Conservation (phyloP, 2,329 filamentous ascomycete species). For the Hypoxylon sp. region DNA sequence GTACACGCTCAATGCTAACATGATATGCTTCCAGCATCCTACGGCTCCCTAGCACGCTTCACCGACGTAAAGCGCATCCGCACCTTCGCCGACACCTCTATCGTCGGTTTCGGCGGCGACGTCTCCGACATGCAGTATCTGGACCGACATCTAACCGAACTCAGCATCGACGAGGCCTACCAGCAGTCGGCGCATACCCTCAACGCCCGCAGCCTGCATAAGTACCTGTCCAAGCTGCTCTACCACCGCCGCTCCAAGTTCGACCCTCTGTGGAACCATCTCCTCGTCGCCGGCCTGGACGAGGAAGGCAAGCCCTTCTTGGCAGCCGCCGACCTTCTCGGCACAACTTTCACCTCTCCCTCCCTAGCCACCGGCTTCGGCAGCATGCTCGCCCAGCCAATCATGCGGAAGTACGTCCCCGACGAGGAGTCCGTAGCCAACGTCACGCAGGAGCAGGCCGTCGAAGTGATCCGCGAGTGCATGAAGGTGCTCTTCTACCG, state of each 20-base stretch:
- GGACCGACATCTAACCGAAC: slow-evolving; percentile 87
- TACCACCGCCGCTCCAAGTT: slow-evolving; percentile 96
- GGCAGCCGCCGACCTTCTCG: slow-evolving; percentile 89
- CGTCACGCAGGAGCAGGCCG: slow-evolving; percentile 81
- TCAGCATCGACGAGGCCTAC: slow-evolving; percentile 93
- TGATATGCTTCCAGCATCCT: slow-evolving; percentile 77
- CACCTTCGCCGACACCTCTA: slow-evolving; percentile 83
- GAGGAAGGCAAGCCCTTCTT: slow-evolving; percentile 86
- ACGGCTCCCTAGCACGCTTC: slow-evolving; percentile 96
- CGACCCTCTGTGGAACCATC: slow-evolving; percentile 96
- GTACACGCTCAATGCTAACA: slow-evolving; percentile 1
- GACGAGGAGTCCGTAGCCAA: slow-evolving; percentile 83
- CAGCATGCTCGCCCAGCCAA: slow-evolving; percentile 90
- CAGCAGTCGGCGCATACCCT: slow-evolving; percentile 68
- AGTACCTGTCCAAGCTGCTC: slow-evolving; percentile 94
- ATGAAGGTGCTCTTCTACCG: slow-evolving; percentile 99
- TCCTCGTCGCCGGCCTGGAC: slow-evolving; percentile 91
- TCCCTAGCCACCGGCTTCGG: slow-evolving; percentile 95
- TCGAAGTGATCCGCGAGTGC: slow-evolving; percentile 87
- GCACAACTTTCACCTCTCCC: slow-evolving; percentile 89
- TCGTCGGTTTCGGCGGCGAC: slow-evolving; percentile 96
- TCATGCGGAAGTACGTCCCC: slow-evolving; percentile 85
- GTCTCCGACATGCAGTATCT: slow-evolving; percentile 99
- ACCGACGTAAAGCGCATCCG: slow-evolving; percentile 96
- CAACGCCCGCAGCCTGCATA: slow-evolving; percentile 94